Evolutionary conservation across 306 rosid genomes (phyloP).

Genomic region (Echinosophora koreensis): DNA sequence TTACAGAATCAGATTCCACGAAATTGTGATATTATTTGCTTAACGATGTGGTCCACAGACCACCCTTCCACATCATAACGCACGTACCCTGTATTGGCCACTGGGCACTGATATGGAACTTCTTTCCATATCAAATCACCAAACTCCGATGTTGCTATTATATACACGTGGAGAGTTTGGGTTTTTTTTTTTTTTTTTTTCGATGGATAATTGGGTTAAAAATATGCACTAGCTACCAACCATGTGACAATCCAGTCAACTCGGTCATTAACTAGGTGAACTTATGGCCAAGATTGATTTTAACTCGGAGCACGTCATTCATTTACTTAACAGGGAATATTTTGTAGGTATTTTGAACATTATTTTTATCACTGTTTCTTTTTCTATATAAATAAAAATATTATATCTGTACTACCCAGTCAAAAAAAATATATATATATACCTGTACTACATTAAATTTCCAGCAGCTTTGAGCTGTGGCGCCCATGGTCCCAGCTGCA

Average conservation of each 20-base stretch:
- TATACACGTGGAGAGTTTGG: not conserved
- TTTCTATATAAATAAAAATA: not conserved
- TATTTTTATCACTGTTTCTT: not conserved
- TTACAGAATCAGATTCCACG: too few relatives aligned
- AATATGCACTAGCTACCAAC: not conserved
- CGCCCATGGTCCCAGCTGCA: conserved; percentile 92
- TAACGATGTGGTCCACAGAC: too few relatives aligned
- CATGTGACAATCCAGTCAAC: conserved; percentile 39
- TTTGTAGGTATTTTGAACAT: not conserved
- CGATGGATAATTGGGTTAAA: conserved; percentile 5
- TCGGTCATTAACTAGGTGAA: not conserved
- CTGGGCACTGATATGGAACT: not conserved
- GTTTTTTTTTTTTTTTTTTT: too few relatives aligned
- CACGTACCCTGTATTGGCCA: too few relatives aligned
- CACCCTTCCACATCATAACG: too few relatives aligned
- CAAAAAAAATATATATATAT: too few relatives aligned
- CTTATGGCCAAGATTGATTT: not conserved
- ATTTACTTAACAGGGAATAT: not conserved
- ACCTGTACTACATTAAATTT: conserved; percentile 87
- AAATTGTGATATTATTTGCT: too few relatives aligned
- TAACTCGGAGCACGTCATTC: not conserved
- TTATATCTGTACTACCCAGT: conserved; percentile 77
- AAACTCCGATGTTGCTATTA: conserved; percentile 17
- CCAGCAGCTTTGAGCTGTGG: conserved; percentile 94
- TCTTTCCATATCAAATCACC: not conserved